Percentiles rank a stretch among this genome's conserved stretches.
phyloP scores from a whole-genome alignment of 2,329 filamentous ascomycete genomes.

The Colletotrichum cereale region DNA sequence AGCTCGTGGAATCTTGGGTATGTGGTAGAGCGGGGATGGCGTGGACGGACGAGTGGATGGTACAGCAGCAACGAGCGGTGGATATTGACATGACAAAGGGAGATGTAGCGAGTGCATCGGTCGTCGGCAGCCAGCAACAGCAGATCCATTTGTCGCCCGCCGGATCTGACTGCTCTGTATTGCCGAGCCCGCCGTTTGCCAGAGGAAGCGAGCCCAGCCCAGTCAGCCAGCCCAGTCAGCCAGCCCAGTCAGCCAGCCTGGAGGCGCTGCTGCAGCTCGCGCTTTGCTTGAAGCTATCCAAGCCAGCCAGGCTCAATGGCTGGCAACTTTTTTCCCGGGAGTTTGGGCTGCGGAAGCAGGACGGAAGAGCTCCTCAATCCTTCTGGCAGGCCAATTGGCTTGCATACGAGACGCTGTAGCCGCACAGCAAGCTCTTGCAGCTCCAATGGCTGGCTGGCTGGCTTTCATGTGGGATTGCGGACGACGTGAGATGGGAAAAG shows the following conservation, averaged over 20 bases:
- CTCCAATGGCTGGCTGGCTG: neutral
- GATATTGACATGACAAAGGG: slow-evolving; percentile 3
- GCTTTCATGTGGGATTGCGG: slow-evolving; percentile 14
- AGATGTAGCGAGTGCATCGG: slow-evolving; percentile 6
- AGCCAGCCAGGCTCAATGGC: slow-evolving; percentile 13
- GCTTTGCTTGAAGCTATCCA: slow-evolving; percentile 33
- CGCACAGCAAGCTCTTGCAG: slow-evolving; percentile 12
- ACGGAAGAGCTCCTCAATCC: slow-evolving; percentile 1
- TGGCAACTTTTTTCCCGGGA: neutral
- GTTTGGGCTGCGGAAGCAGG: slow-evolving; percentile 14
- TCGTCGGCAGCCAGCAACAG: slow-evolving; percentile 8
- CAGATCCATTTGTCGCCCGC: no score
- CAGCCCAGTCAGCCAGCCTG: neutral
- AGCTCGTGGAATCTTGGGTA: slow-evolving; percentile 38
- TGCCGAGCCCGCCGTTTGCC: neutral
- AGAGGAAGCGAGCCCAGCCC: neutral
- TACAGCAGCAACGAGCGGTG: slow-evolving; percentile 26
- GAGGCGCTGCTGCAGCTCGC: no score
- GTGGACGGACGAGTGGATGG: slow-evolving; percentile 28
- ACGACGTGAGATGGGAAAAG: neutral
- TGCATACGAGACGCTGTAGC: slow-evolving; percentile 19
- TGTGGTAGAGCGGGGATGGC: slow-evolving; percentile 26
- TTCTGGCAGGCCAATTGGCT: slow-evolving; percentile 17
- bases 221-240: neutral
- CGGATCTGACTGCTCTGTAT: slow-evolving; percentile 1